Evolutionary conservation across 148 eudicot genomes (phyloP), one percentile per base, ranked within the genome.

Genomic region (Nepenthes gracilis): DNA sequence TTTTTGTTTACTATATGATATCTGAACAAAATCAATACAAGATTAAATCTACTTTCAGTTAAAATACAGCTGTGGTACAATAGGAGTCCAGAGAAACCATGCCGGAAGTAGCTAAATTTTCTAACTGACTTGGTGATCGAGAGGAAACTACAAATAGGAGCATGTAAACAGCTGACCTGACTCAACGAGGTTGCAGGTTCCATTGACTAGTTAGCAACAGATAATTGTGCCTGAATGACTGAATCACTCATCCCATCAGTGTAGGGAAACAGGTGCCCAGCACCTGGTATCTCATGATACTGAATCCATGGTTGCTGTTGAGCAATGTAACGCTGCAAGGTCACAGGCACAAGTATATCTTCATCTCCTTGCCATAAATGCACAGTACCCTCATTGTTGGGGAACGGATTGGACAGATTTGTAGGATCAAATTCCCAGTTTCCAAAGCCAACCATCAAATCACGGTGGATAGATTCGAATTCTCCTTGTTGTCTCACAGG

Each of bases 361-460:
- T 90, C 91, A 43, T 85, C 87, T 34, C 97, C 97, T 15, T 84
- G 91, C 97, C 97, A 90, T 13, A 90, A 45, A 64, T 84, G 87
- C 63, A 90, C 92, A 0, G 77, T 72, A 32, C 81, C 92, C 61
- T 81, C 83, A n/a, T 69, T 58, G 54, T 81, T 68, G 2, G 76
- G 76, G 55, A 83, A 90, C 33, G 87, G 89, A 51, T 78, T 74
- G 15, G 70, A 55, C 33, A 87, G 65, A 43, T 87, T 86, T 38
- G 69, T 70, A 2, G 95, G 95, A 70, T 74, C 72, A 11, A 90
- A 90, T 50, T 85, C 92, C 95, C 97, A 90, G 2, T 59, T 83
- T 34, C 92, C 92, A 47, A 83, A 83, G 9, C 78, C 87, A 14
- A 79, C 59, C 2, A 74, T 87, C 68, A 83, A 38, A 73, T 83